These are phyloP conservation scores for Verticillium longisporum DNA, from an alignment of 2,329 filamentous ascomycete genomes.

Conservation along the genomic window DNA sequence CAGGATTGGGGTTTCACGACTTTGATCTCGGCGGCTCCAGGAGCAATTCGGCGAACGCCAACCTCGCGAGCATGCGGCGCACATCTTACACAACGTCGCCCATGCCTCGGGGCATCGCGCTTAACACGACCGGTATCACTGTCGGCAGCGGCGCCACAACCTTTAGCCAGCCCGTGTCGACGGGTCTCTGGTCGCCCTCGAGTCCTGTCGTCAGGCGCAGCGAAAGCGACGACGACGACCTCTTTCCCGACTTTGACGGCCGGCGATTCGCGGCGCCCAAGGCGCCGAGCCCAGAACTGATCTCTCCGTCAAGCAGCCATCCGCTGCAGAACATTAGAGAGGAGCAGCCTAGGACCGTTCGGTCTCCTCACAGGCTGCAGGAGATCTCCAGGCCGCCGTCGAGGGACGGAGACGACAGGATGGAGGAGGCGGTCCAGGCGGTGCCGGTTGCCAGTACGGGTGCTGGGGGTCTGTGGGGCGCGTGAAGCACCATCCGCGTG, in stretches of 20 bases:
- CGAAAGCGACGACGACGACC: conserved; percentile 38
- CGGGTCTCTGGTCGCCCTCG: conserved; percentile 41
- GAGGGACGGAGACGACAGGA: conserved; percentile 17
- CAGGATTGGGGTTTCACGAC: neutral
- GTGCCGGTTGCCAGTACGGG: conserved; percentile 19
- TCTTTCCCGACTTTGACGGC: conserved; percentile 46
- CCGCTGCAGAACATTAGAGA: conserved; percentile 15
- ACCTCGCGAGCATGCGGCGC: conserved; percentile 25
- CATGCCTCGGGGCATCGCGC: conserved; percentile 16
- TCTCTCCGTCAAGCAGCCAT: conserved; percentile 4
- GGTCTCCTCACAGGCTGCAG: conserved; percentile 9
- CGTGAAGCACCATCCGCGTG: conserved; percentile 4
- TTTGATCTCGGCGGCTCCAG: conserved; percentile 27
- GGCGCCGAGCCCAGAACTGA: neutral
- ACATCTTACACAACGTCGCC: conserved; percentile 15
- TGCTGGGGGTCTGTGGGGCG: conserved; percentile 39
- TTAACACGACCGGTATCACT: conserved; percentile 27
- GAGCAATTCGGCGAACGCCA: conserved; percentile 37
- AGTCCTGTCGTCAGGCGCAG: conserved; percentile 12
- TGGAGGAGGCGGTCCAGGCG: conserved; percentile 27
- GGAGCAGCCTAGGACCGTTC: conserved; percentile 1
- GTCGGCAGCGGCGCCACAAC: conserved; percentile 30
- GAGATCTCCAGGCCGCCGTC: conserved; percentile 11
- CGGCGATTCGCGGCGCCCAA: conserved; percentile 15
- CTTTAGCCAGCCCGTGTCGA: conserved; percentile 21